Evolutionary conservation across 2,329 filamentous ascomycete genomes (phyloP), one percentile per base, ranked within the genome.

Genomic region (Elsinoe fawcettii): DNA sequence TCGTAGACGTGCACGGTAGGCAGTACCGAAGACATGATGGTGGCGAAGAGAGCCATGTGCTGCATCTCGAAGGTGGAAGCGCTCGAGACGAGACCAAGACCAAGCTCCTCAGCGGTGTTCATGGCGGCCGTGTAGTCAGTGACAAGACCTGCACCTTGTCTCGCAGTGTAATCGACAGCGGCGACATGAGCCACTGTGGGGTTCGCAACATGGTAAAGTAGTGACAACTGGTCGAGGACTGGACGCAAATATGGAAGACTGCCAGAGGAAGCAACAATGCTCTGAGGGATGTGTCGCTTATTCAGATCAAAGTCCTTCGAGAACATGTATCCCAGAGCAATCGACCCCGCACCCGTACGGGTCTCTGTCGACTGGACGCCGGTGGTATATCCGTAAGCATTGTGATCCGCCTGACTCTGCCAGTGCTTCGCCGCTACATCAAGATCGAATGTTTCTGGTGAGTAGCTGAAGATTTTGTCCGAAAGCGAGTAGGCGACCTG

Each of bases 401-500:
- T 99, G 69, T 80, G 77, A 69, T 90, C 85, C 61, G 81, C 77
- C 61, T 82, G 75, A 25, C 75, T 72, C 51, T 83, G 80, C 93
- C 93, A 99, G 64, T 83, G 74, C 71, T 86, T 87, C 56, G 88
- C 85, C 47, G 91, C 90, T 61, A 85, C 73, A 71, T 97, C 92
- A 62, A 99, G 81, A 69, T 95, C 88, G 68, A 96, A 97, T 12
- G 89, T 88, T 67, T 95, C 88, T 25, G 91, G 90, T 2, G 92
- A 97, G 78, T 95, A 97, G 58, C 91, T 88, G 77, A 96, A 99
- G 75, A 97, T 85, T 79, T 95, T 96, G 78, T 97, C 91, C 58
- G 92, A 97, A 60, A 99, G 80, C 62, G 88, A 83, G 75, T 96
- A 99, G 60, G 92, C 90, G 63, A 97, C 87, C 74, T 99, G 93